Percentiles rank a stretch among this genome's conserved stretches.
Conservation (phyloP, 768 basidiomycete species). For the Trametes coccinea region DNA sequence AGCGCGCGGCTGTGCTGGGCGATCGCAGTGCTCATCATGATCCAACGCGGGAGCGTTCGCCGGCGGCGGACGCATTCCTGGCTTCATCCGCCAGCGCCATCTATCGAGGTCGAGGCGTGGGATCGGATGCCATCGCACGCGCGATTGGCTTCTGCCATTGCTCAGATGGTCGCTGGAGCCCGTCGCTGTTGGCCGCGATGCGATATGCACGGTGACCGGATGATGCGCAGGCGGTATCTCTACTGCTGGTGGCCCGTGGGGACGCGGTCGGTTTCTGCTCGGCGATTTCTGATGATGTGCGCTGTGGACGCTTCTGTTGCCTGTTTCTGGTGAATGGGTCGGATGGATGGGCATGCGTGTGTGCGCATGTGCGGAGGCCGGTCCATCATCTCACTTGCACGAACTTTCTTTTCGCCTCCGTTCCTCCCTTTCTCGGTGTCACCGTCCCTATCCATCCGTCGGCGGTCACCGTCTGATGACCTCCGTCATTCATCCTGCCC, state of each 20-base stretch:
- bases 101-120: constrained; percentile 4
- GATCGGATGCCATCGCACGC: constrained; percentile 16
- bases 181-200: constrained; percentile 9
- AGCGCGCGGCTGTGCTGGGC: constrained; percentile 11
- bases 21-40: constrained; percentile 2
- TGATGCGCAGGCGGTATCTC: constrained; percentile 9
- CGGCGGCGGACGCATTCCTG: not conserved
- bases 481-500: not conserved
- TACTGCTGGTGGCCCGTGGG: not conserved
- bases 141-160: constrained; percentile 10
- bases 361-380: constrained; percentile 9
- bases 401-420: constrained; percentile 9
- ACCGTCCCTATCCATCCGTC: constrained; percentile 7
- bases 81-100: not conserved
- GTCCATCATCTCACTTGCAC: constrained; percentile 5
- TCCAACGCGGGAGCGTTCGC: not conserved
- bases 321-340: not conserved
- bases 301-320: constrained; percentile 18
- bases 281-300: constrained; percentile 12
- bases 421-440: not conserved
- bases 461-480: constrained; percentile 11
- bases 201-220: not conserved
- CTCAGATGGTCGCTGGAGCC: constrained; percentile 6
- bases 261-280: constrained; percentile 1
- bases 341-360: not conserved